Evolutionary conservation across 78 protist species (phyloP).

Genomic region (Guillardia theta): DNA sequence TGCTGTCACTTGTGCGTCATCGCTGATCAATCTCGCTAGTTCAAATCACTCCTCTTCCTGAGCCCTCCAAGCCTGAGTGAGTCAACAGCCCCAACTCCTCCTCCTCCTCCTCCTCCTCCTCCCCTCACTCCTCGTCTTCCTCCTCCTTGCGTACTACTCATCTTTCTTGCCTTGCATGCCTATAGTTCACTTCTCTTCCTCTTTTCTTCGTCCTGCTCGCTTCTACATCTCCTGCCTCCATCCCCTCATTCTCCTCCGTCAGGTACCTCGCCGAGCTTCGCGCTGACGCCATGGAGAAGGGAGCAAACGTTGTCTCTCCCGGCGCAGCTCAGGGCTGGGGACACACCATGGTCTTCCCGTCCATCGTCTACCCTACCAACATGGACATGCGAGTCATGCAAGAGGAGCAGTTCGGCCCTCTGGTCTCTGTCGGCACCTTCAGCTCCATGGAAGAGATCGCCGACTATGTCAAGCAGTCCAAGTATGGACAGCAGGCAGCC

Average conservation of each 20-base stretch:
- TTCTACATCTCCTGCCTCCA: no score
- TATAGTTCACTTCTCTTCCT: no score
- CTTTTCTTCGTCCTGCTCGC: no score
- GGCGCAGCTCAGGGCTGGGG: slow-evolving; percentile 16
- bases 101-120: no score
- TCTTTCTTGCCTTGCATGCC: no score
- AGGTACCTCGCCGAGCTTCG: neutral
- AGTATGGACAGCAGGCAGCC: slow-evolving; percentile 54
- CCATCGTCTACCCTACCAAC: neutral
- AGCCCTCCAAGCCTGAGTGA: slow-evolving; percentile 19
- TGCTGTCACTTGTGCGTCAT: no score
- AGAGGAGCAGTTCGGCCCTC: slow-evolving; percentile 67
- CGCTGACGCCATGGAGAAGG: slow-evolving; percentile 43
- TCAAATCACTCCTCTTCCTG: slow-evolving; percentile 57
- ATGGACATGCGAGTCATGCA: slow-evolving; percentile 9
- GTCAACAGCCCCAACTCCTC: no score
- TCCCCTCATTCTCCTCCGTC: no score
- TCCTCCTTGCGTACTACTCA: no score
- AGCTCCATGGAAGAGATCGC: neutral
- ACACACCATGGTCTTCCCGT: neutral
- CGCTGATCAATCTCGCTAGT: no score
- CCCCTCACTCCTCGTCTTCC: no score
- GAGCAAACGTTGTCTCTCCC: slow-evolving; percentile 37
- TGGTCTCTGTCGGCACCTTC: slow-evolving; percentile 25
- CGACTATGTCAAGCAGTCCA: neutral